These are phyloP conservation scores for Fusarium transvaalense DNA, from an alignment of 2,329 filamentous ascomycete genomes.

Conservation along the genomic window DNA sequence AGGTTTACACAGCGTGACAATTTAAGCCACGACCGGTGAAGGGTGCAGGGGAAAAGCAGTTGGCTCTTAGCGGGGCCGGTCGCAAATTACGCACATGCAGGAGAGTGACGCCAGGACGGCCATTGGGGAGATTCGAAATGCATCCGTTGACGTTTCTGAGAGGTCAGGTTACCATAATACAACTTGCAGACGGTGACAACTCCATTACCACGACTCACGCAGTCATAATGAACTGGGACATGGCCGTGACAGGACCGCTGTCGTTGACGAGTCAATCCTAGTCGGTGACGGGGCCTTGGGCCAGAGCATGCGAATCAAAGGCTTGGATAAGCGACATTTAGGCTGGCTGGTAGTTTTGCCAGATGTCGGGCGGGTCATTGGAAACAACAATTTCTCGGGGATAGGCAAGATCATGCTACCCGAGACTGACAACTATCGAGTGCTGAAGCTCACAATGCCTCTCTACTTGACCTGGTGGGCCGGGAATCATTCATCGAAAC, in stretches of 20 bases:
- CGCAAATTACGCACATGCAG: constrained; percentile 44
- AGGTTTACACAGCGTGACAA: constrained; percentile 27
- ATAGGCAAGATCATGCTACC: constrained; percentile 35
- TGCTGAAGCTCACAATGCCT: constrained; percentile 21
- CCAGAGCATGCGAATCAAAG: constrained; percentile 44
- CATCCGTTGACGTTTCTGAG: constrained; percentile 21
- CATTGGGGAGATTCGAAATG: constrained; percentile 31
- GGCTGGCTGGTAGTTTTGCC: constrained; percentile 35
- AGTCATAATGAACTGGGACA: constrained; percentile 17
- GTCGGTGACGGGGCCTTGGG: constrained; percentile 18
- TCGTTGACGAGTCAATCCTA: constrained; percentile 28
- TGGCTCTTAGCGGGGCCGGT: constrained; percentile 35
- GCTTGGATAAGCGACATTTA: constrained; percentile 47
- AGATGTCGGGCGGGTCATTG: constrained; percentile 42
- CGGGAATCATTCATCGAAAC: constrained; percentile 34
- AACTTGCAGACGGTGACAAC: constrained; percentile 12
- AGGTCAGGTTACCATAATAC: constrained; percentile 12
- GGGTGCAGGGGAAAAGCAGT: constrained; percentile 25
- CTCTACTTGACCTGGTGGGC: constrained; percentile 5
- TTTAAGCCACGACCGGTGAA: constrained; percentile 32
- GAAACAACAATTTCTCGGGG: constrained; percentile 40
- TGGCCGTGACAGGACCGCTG: constrained; percentile 13
- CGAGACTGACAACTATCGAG: constrained; percentile 33
- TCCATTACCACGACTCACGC: constrained; percentile 6
- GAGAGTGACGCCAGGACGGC: constrained; percentile 30